Evolutionary conservation across 2,329 filamentous ascomycete species (phyloP).

Genomic region (Fusarium musae): DNA sequence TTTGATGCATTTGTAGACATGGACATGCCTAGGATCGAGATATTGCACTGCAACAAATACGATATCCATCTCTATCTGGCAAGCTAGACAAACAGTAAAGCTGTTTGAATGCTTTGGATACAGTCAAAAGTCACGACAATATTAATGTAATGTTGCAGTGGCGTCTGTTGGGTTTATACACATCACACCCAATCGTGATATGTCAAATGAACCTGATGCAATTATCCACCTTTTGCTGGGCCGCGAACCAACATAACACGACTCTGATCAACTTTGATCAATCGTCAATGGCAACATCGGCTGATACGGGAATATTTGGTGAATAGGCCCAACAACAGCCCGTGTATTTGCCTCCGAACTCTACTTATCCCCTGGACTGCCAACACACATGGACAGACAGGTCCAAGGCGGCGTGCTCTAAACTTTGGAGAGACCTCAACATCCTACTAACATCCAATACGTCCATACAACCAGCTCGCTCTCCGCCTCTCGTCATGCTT

Average conservation of each 20-base stretch:
- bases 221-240: constrained; percentile 13
- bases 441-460: background rate
- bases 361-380: constrained; percentile 12
- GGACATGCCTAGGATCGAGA: background rate
- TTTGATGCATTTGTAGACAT: constrained; percentile 7
- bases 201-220: constrained; percentile 22
- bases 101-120: background rate
- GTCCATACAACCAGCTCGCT: background rate
- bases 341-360: constrained; percentile 33
- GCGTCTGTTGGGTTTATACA: constrained; percentile 6
- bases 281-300: constrained; percentile 19
- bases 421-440: constrained; percentile 11
- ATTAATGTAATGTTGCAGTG: background rate
- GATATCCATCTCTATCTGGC: no score
- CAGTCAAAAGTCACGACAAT: no score
- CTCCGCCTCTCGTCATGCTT: constrained; percentile 9
- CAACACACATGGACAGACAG: constrained; percentile 18
- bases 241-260: background rate
- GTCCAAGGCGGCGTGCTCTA: background rate
- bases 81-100: background rate
- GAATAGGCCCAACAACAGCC: constrained; percentile 32
- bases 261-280: constrained; percentile 4
- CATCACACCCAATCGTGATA: background rate
- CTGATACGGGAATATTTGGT: constrained; percentile 16
- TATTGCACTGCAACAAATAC: background rate